Conservation (phyloP, 495 filamentous ascomycete genomes). For the Daldinia childiae region DNA sequence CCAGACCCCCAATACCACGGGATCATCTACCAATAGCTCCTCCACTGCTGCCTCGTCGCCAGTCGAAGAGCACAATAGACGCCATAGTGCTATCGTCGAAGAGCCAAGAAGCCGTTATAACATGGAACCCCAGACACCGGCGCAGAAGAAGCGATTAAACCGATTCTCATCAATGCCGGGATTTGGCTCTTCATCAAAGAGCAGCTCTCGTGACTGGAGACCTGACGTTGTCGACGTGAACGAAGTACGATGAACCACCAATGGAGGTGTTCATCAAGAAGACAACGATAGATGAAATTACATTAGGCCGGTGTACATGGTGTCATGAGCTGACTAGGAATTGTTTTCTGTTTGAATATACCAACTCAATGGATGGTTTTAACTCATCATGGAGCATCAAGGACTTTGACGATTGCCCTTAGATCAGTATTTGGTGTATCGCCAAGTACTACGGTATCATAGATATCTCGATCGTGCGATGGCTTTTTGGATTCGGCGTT, state of each 20-base stretch:
- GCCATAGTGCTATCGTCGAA: constrained; percentile 37
- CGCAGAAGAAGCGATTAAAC: constrained; percentile 51
- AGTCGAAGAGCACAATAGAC: constrained; percentile 17
- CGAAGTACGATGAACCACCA: constrained; percentile 15
- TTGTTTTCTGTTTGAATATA: constrained; percentile 34
- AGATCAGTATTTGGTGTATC: constrained; percentile 21
- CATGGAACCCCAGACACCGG: constrained; percentile 25
- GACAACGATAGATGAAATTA: constrained; percentile 5
- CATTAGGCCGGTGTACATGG: constrained; percentile 26
- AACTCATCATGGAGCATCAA: constrained; percentile 12
- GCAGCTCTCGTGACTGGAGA: constrained; percentile 39
- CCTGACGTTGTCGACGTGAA: constrained; percentile 20
- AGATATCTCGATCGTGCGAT: constrained; percentile 9
- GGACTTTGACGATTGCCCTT: constrained; percentile 31
- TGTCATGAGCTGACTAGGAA: constrained; percentile 6
- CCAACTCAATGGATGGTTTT: constrained; percentile 14
- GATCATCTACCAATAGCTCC: constrained; percentile 55
- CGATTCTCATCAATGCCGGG: constrained; percentile 60
- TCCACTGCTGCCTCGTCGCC: constrained; percentile 45
- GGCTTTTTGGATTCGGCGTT: constrained; percentile 21
- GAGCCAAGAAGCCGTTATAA: constrained; percentile 18
- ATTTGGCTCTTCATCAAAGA: constrained; percentile 51
- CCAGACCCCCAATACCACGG: constrained; percentile 60
- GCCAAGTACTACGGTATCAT: constrained; percentile 14
- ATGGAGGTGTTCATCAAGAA: neutral